phyloP scores from a whole-genome alignment of 148 eudicot species.

The Selenicereus undatus region DNA sequence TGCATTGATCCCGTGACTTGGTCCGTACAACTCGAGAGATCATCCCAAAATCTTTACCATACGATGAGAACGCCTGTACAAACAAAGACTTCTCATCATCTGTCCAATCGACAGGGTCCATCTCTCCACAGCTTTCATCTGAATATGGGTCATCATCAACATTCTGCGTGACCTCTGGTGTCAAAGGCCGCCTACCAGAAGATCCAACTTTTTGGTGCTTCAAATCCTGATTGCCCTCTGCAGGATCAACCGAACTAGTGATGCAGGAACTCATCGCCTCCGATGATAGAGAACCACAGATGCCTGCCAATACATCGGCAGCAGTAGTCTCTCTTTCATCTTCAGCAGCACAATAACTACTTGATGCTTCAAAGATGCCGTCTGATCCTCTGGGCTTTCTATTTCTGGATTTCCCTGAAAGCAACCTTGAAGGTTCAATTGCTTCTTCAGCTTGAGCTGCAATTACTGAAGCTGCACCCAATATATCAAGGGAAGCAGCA shows the following conservation, averaged over 20 bases:
- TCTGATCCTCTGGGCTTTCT: conserved; percentile 30
- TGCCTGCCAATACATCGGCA: conserved; percentile 92
- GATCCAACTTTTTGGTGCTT: conserved; percentile 42
- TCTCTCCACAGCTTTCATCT: conserved; percentile 82
- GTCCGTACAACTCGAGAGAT: conserved; percentile 66
- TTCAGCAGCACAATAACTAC: conserved; percentile 35
- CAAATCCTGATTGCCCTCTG: conserved; percentile 47
- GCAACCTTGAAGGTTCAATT: conserved; percentile 32
- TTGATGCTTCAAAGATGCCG: conserved; percentile 38
- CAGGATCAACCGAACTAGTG: conserved; percentile 70
- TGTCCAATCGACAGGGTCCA: conserved; percentile 68
- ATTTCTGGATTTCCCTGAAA: conserved; percentile 28
- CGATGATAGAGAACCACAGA: conserved; percentile 79
- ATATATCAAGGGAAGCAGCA: conserved; percentile 69
- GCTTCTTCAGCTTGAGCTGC: conserved; percentile 57
- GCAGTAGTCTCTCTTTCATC: conserved; percentile 76
- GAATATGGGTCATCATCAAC: conserved; percentile 73
- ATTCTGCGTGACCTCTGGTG: conserved; percentile 59
- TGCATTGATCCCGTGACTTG: conserved; percentile 69
- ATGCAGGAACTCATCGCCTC: conserved; percentile 91
- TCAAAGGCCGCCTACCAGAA: conserved; percentile 41
- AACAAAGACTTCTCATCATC: conserved; percentile 75
- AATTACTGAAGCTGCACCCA: conserved; percentile 75
- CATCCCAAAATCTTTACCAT: conserved; percentile 72
- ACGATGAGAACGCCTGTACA: conserved; percentile 59